A percentile compares a stretch with the other conserved stretches of the same genome.
Conservation (phyloP, 257 asterid genomes). For the Solanum verrucosum region DNA sequence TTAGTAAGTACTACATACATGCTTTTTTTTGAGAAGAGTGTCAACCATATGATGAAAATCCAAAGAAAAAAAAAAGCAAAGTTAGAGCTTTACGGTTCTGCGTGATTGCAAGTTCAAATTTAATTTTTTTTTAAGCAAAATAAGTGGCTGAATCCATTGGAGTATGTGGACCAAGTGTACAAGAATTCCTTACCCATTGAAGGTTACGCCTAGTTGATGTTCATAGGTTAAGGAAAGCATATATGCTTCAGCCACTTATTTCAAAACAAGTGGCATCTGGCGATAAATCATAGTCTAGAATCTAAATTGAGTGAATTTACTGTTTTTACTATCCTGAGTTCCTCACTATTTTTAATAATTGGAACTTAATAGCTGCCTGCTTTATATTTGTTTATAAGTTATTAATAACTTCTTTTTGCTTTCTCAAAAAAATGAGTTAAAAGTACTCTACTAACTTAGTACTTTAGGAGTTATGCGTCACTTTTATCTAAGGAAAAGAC, state of each 20-base stretch:
- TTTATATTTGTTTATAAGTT: background rate
- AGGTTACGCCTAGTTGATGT: background rate
- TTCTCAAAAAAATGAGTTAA: background rate
- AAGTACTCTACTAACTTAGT: background rate
- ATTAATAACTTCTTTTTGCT: background rate
- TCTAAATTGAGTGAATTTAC: background rate
- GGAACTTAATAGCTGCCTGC: background rate
- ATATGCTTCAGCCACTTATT: background rate
- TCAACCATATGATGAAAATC: background rate
- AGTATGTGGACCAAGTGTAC: background rate
- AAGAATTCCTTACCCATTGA: background rate
- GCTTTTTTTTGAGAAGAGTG: background rate
- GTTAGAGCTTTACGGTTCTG: background rate
- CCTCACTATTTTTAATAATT: background rate
- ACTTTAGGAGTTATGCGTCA: background rate
- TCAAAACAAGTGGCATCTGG: background rate
- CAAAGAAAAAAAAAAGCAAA: background rate
- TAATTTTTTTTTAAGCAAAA: background rate
- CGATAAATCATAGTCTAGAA: background rate
- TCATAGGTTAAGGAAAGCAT: background rate
- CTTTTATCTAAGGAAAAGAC: background rate
- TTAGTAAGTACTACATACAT: background rate
- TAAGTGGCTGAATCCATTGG: background rate
- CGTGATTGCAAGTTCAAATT: background rate
- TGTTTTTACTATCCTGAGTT: background rate